Evolutionary conservation across 352 stramenopile species (phyloP), one percentile per base, ranked within the genome.

Genomic region (Phytophthora podocarpi): DNA sequence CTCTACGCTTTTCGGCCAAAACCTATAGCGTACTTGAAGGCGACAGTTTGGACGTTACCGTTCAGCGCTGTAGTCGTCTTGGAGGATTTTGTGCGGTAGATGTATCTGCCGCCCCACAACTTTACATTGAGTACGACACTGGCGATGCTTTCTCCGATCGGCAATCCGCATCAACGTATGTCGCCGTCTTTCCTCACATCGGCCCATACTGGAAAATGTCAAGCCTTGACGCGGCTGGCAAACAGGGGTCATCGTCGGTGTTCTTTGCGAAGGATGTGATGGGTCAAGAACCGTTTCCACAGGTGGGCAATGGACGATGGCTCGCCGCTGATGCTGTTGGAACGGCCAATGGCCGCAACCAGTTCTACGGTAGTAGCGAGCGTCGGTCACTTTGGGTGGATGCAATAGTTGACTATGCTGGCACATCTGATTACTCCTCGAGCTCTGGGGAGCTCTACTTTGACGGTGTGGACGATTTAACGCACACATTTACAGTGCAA

Each of bases 291-390:
- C 86, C 82, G 18, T 96, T 90, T 18, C 92, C 88, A 56, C 70
- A 87, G 48, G 57, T 96, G 21, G 53, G 69, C 32, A 67, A 63
- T 54, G 75, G 93, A 53, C 68, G 77, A 64, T 83, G 78, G 79
- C 72, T 95, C 3, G 16, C 58, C 13, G 58, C 59, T 5, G 54
- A 93, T 27, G 77, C 80, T 35, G 82, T 91, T n/a, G 91, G 90
- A 13, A 94, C 91, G 11, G 93, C 93, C 0, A 90, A 93, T 35
- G 78, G 87, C 6, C 80, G 90, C 4, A 90, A 90, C 13, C 91
- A 98, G 58, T 97, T 89, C 49, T 98, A 98, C 50, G 95, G 92
- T 15, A 96, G 87, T 64, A 64, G 64, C 0, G 85, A 97, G 40
- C 76, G 80, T 9, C 73, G 86, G 5, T 93, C 82, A 16, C 64